A percentile compares a stretch with the other conserved stretches of the same genome.
Conservation (phyloP, 495 filamentous ascomycete species). For the Durotheca rogersii region DNA sequence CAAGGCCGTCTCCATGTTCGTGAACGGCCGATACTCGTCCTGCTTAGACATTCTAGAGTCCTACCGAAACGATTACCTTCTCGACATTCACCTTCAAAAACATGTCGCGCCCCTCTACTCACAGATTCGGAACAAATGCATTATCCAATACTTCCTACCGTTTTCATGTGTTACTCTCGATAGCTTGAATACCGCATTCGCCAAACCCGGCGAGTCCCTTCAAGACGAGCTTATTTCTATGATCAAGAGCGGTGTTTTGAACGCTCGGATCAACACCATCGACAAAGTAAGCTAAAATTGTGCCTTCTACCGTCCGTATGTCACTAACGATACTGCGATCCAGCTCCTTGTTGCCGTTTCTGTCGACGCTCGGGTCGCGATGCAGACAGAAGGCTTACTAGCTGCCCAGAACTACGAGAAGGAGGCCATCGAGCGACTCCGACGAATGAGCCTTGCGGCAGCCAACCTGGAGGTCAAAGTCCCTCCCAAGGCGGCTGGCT, state of each 20-base stretch:
- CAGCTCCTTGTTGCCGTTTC: constrained; percentile 70
- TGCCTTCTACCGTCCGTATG: background rate
- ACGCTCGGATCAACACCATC: constrained; percentile 81
- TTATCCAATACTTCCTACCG: constrained; percentile 84
- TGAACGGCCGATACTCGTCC: constrained; percentile 78
- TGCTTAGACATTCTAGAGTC: constrained; percentile 80
- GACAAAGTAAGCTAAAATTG: constrained; percentile 56
- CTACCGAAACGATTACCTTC: constrained; percentile 79
- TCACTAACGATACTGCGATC: constrained; percentile 8
- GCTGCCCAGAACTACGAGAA: constrained; percentile 69
- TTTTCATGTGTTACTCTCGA: constrained; percentile 73
- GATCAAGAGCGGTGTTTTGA: constrained; percentile 69
- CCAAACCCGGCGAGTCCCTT: constrained; percentile 56
- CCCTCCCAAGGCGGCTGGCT: constrained; percentile 19
- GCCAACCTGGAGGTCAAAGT: constrained; percentile 73
- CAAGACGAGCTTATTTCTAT: constrained; percentile 74
- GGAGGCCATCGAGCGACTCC: constrained; percentile 69
- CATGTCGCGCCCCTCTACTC: constrained; percentile 70
- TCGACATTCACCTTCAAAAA: constrained; percentile 83
- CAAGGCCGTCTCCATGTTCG: constrained; percentile 83
- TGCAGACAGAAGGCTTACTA: constrained; percentile 66
- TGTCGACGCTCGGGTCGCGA: constrained; percentile 60
- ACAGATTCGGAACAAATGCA: constrained; percentile 81
- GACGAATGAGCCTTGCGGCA: constrained; percentile 69
- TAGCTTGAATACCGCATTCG: constrained; percentile 68